phyloP scores from a whole-genome alignment of 768 basidiomycete genomes.

The Tulasnella sp. region DNA sequence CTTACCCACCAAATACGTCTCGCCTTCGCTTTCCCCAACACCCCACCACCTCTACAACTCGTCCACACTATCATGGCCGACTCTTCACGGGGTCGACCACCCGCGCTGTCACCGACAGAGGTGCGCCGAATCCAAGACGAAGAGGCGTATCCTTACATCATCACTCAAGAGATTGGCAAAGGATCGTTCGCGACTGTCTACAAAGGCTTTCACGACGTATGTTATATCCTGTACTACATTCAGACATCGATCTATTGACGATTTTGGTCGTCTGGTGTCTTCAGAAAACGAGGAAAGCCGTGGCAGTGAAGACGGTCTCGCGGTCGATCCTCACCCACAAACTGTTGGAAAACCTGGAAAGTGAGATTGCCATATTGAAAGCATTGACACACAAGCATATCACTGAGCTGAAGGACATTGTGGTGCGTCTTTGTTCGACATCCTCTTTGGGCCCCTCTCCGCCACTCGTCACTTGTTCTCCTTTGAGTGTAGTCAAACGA shows the following conservation, averaged over 20 bases:
- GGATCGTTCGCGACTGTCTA: conserved; percentile 96
- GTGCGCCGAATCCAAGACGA: conserved; percentile 40
- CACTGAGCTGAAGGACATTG: conserved; percentile 83
- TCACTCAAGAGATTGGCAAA: conserved; percentile 65
- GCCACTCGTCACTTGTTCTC: too few relatives aligned
- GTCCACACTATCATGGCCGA: neutral
- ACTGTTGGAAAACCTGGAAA: conserved; percentile 93
- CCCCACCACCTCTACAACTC: neutral
- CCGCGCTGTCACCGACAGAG: neutral
- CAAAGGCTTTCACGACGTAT: conserved; percentile 80
- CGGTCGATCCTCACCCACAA: conserved; percentile 79
- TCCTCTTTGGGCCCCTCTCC: too few relatives aligned
- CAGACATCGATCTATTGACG: neutral
- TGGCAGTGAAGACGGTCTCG: conserved; percentile 92
- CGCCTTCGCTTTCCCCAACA: too few relatives aligned
- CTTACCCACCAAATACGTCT: too few relatives aligned
- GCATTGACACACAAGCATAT: conserved; percentile 86
- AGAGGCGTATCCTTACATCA: conserved; percentile 63
- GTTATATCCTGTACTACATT: conserved; percentile 23
- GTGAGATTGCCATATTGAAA: conserved; percentile 95
- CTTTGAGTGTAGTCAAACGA: too few relatives aligned
- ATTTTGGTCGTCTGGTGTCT: neutral
- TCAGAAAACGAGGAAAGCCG: conserved; percentile 62
- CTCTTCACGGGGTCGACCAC: neutral
- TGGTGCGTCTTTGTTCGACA: conserved; percentile 53